phyloP scores from a whole-genome alignment of 345 rosid genomes.

The Mangifera indica region DNA sequence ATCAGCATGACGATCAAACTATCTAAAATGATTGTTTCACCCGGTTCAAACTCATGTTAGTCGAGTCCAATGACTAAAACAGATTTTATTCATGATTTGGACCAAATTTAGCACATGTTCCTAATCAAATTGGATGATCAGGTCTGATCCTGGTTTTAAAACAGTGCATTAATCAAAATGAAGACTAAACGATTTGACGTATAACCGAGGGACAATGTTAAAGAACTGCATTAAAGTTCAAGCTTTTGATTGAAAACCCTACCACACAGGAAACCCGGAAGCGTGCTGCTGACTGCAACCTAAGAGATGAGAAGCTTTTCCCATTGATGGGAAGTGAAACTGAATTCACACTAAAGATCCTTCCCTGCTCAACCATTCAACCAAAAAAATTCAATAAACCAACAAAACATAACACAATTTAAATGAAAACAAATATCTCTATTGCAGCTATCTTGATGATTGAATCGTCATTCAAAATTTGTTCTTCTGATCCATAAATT shows the following conservation, averaged over 20 bases:
- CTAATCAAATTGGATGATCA: too few species aligned
- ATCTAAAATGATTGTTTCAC: too few species aligned
- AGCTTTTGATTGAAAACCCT: slow-evolving; percentile 15
- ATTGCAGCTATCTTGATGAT: not conserved
- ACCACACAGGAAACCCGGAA: slow-evolving; percentile 48
- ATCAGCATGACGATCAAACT: too few species aligned
- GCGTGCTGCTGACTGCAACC: slow-evolving; percentile 26
- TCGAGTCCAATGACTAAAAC: too few species aligned
- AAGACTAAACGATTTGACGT: not conserved
- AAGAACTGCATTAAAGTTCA: too few species aligned
- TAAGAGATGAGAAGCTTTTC: slow-evolving; percentile 41
- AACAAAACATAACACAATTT: not conserved
- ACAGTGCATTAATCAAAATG: not conserved
- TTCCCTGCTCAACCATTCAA: slow-evolving; percentile 31
- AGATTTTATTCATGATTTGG: too few species aligned
- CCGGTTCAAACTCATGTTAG: too few species aligned
- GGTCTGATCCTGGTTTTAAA: too few species aligned
- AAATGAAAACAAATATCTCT: not conserved
- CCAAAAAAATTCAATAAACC: slow-evolving; percentile 2
- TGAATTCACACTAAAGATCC: slow-evolving; percentile 33
- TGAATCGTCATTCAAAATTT: too few species aligned
- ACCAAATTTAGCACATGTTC: too few species aligned
- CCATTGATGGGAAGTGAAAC: slow-evolving; percentile 34
- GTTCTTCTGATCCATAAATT: not conserved
- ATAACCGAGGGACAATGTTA: not conserved